These are phyloP conservation scores for Phragmites australis DNA, from an alignment of 176 grass and related monocot species.

Conservation along the genomic window DNA sequence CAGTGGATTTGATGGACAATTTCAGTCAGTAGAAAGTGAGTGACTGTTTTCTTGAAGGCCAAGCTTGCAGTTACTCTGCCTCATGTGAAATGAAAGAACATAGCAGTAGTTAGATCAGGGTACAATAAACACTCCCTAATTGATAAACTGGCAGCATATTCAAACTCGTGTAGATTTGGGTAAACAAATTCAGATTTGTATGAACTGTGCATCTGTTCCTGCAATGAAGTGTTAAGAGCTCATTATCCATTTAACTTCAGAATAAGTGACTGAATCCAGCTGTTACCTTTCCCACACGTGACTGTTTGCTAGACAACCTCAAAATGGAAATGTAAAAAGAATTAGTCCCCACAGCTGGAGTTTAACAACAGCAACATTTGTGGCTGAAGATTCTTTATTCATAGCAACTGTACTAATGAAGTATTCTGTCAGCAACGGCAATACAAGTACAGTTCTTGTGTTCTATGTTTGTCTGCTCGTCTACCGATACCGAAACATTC, in stretches of 20 bases:
- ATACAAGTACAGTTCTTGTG: constrained; percentile 39
- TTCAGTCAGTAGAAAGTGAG: constrained; percentile 77
- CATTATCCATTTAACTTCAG: background rate
- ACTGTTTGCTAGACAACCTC: constrained; percentile 50
- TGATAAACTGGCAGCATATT: background rate
- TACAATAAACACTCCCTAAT: background rate
- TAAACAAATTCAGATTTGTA: background rate
- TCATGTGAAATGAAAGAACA: constrained; percentile 29
- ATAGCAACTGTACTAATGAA: constrained; percentile 49
- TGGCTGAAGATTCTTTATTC: constrained; percentile 51
- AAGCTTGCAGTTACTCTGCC: constrained; percentile 22
- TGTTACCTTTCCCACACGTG: constrained; percentile 48
- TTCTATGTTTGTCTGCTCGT: constrained; percentile 23
- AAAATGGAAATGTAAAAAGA: constrained; percentile 70
- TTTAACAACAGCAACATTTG: constrained; percentile 32
- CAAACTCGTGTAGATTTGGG: background rate
- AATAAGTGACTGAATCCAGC: constrained; percentile 10
- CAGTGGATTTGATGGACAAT: constrained; percentile 53
- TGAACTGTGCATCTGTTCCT: background rate
- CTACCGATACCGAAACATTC: constrained; percentile 1
- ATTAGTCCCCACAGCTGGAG: constrained; percentile 19
- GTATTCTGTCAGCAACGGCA: constrained; percentile 43
- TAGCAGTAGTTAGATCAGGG: background rate
- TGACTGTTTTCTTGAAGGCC: constrained; percentile 7
- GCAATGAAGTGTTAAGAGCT: background rate